Evolutionary conservation across 2,329 filamentous ascomycete species (phyloP).

Genomic region (Sporothrix curviconia): DNA sequence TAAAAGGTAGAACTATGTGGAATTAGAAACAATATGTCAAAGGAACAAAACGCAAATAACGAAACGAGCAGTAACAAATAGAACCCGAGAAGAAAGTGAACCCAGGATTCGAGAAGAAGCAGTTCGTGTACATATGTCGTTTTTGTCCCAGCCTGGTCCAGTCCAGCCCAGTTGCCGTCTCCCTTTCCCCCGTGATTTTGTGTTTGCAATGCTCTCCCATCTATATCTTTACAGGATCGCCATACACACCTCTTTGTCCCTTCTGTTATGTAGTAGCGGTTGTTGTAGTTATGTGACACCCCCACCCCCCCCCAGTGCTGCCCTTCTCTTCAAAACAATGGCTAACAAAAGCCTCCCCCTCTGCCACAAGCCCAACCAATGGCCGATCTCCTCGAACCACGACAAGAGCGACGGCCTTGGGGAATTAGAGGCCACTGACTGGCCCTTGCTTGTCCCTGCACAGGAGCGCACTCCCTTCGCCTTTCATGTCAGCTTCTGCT

Average conservation of each 20-base stretch:
- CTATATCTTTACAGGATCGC: too few species aligned
- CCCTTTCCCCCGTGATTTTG: too few species aligned
- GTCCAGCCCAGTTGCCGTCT: background rate
- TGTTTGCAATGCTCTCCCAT: background rate
- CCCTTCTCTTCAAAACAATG: too few species aligned
- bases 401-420: too few species aligned
- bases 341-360: too few species aligned
- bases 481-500: conserved; percentile 90
- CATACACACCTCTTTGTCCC: background rate
- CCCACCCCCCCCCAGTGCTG: too few species aligned
- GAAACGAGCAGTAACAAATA: too few species aligned
- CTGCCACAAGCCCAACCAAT: too few species aligned
- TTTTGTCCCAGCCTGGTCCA: background rate
- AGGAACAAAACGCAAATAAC: background rate
- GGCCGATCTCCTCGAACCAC: too few species aligned
- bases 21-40: background rate
- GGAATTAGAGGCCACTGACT: too few species aligned
- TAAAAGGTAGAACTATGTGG: background rate
- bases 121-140: background rate
- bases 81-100: background rate
- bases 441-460: too few species aligned
- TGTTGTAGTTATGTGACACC: background rate
- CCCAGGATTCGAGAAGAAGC: background rate
- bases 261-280: background rate
- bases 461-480: too few species aligned